Percentiles rank a stretch among this genome's conserved stretches.
Conservation (phyloP, 2,329 filamentous ascomycete genomes). For the Ophiosphaerella korrae region DNA sequence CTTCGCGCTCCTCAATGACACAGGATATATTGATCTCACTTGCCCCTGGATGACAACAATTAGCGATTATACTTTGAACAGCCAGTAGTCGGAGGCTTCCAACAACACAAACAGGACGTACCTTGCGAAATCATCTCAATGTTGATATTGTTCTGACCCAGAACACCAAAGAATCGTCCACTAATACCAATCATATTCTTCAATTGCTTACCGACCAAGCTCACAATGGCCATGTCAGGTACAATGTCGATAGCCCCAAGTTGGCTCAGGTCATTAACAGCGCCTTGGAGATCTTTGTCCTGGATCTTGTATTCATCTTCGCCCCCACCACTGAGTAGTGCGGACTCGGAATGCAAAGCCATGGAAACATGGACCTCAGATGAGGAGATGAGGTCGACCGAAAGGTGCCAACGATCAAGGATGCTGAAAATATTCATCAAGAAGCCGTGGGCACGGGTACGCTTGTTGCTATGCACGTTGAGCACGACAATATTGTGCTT, state of each 20-base stretch:
- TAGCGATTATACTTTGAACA: neutral
- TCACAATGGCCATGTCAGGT: conserved; percentile 92
- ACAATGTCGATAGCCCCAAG: conserved; percentile 92
- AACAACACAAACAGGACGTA: conserved; percentile 49
- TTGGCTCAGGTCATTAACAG: conserved; percentile 72
- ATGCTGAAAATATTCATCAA: conserved; percentile 93
- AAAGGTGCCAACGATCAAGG: conserved; percentile 82
- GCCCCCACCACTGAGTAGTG: conserved; percentile 55
- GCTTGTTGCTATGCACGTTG: conserved; percentile 97
- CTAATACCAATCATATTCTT: conserved; percentile 95
- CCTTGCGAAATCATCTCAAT: conserved; percentile 99
- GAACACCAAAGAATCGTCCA: conserved; percentile 90
- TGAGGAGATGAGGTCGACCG: conserved; percentile 94
- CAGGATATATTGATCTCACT: conserved; percentile 99
- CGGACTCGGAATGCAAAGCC: conserved; percentile 82
- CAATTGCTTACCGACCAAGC: conserved; percentile 92
- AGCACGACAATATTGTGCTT: conserved; percentile 97
- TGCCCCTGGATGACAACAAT: conserved; percentile 65
- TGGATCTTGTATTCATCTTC: conserved; percentile 56
- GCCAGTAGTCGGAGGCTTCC: neutral
- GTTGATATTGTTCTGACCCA: conserved; percentile 93
- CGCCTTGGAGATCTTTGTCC: conserved; percentile 54
- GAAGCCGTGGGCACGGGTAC: conserved; percentile 94
- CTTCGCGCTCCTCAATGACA: conserved; percentile 90
- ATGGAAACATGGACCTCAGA: conserved; percentile 97